Evolutionary conservation across 208 protist species (phyloP).

Genomic region (Acanthamoeba lenticulata): DNA sequence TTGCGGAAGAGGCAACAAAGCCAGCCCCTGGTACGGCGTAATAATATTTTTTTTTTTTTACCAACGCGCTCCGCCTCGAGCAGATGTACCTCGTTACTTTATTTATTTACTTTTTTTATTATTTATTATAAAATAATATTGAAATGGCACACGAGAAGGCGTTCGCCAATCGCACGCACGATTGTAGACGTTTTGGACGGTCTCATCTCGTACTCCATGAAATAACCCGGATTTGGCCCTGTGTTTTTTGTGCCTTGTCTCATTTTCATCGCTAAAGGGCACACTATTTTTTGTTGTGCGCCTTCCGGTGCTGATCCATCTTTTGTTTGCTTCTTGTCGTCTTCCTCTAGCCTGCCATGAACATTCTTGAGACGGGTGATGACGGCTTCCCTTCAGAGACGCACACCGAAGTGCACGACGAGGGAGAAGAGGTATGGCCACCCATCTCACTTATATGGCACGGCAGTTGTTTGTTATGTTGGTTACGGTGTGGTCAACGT

Average conservation of each 20-base stretch:
- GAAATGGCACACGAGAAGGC: neutral
- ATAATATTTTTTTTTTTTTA: neutral
- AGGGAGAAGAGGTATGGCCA: neutral
- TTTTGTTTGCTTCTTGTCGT: neutral
- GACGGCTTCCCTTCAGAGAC: neutral
- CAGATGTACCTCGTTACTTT: neutral
- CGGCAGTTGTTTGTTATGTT: too few relatives aligned
- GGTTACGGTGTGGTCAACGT: too few relatives aligned
- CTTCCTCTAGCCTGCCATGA: neutral
- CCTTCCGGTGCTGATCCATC: neutral
- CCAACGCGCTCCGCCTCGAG: neutral
- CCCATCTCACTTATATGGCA: neutral
- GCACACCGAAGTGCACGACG: neutral
- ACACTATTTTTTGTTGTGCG: too few relatives aligned
- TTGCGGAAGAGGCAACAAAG: neutral
- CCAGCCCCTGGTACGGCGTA: neutral
- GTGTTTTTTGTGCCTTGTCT: neutral
- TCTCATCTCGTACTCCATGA: too few relatives aligned
- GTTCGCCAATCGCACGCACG: neutral
- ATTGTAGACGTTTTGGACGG: neutral
- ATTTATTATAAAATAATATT: neutral
- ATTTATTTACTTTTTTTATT: neutral
- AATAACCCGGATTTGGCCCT: too few relatives aligned
- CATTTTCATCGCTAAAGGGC: neutral
- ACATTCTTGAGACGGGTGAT: neutral